Percentiles rank a stretch among this genome's conserved stretches.
These are phyloP conservation scores for Coemansia sp. DNA, from an alignment of 192 early-diverging fungal species.

Conservation along the genomic window DNA sequence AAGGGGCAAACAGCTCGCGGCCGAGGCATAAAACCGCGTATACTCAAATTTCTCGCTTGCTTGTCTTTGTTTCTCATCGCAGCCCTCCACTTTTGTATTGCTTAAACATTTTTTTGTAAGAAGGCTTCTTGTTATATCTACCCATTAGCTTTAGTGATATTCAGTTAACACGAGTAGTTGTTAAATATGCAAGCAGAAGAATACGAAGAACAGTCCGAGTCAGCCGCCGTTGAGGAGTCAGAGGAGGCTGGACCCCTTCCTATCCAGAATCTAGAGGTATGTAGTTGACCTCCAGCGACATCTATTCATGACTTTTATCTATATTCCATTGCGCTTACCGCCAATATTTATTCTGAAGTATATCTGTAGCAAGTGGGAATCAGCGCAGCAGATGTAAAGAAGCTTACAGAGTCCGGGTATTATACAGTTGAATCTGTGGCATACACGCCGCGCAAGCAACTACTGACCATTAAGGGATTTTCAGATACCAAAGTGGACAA, in stretches of 20 bases:
- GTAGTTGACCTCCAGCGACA: neutral
- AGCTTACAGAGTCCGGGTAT: slow-evolving; percentile 84
- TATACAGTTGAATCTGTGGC: slow-evolving; percentile 92
- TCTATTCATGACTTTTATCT: neutral
- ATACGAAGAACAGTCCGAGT: slow-evolving; percentile 53
- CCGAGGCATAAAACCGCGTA: neutral
- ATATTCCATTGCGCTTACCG: neutral
- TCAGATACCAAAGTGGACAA: slow-evolving; percentile 96
- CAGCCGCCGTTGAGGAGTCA: slow-evolving; percentile 55
- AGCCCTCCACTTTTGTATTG: slow-evolving; percentile 9
- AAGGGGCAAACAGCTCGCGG: neutral
- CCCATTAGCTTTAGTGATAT: neutral
- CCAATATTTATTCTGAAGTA: neutral
- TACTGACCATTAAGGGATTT: slow-evolving; percentile 90
- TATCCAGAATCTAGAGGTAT: slow-evolving; percentile 59
- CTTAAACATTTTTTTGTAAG: slow-evolving; percentile 1
- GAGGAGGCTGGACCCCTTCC: slow-evolving; percentile 55
- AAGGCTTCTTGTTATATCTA: neutral
- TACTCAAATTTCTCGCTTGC: neutral
- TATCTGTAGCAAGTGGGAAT: slow-evolving; percentile 63
- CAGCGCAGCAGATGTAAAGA: slow-evolving; percentile 71
- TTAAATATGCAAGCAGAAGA: slow-evolving; percentile 46
- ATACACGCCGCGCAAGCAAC: slow-evolving; percentile 84
- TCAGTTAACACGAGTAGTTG: neutral
- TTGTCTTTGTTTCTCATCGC: slow-evolving; percentile 1